Base-by-base conservation (phyloP, 2,329 filamentous ascomycete genomes). In the Pyricularia sp. region DNA sequence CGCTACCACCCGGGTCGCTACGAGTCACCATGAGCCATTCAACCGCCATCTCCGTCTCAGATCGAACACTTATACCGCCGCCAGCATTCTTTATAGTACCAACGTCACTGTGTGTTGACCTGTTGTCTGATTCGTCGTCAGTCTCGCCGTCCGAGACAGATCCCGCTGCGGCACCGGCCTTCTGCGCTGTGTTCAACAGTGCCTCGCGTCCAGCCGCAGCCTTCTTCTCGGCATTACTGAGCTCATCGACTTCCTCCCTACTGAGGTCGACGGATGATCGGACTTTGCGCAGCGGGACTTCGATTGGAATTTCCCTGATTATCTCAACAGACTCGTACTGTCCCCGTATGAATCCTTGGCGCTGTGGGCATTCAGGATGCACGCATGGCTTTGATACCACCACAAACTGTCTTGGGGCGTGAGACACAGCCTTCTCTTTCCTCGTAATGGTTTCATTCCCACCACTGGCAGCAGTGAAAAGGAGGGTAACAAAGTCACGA, bases 11-110 rank as follows among this genome's bases (percentile, higher is more conserved):
- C 3, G 93, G 93, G 73, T 97, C 93, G 76, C 91, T 94, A 66
- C 93, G 85, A 1, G 93, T 97, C 23, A 97, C 88, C 93, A 97
- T 97, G 70, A 95, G 86, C 93, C 93, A 97, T 77, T 97, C 93
- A 1, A 97, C 77, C 30, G 81, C 78, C 31, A 78, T 81, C n/a
- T 80, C 76, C 0, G 72, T 76, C 4, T 79, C 67, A 25, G 31
- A 30, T 3, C 66, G 6, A 75, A 11, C 78, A 75, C 14, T 74
- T 74, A 2, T 75, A 72, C 1, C 71, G 2, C 69, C 69, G 4
- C 68, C 71, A 9, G 63, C 25, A 3, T 36, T 65, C n/a, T 67
- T 59, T n/a, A 65, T 66, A 12, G 68, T 66, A 2, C 67, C 67
- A 25, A 31, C 64, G 7, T 68, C 71, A 63, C 65, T 69, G 26